Conservation (phyloP, 2,329 filamentous ascomycete genomes). For the Bipolaris gigantea region DNA sequence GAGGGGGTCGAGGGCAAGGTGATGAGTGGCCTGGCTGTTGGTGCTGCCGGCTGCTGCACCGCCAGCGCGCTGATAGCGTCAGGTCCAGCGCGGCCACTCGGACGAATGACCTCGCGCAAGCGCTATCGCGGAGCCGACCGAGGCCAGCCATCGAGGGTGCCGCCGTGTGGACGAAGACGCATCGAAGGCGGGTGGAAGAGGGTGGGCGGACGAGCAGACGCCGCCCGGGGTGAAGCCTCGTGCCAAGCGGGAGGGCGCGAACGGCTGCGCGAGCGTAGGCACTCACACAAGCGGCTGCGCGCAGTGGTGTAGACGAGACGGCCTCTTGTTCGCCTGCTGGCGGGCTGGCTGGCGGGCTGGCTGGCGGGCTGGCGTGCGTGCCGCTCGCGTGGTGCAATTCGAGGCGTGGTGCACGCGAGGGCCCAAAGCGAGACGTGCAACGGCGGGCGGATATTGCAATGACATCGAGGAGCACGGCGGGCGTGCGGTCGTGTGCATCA, state of each 20-base stretch:
- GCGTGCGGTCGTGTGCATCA: conserved; percentile 10
- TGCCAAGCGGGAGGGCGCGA: conserved; percentile 18
- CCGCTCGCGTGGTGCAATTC: conserved; percentile 25
- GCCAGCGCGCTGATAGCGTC: conserved; percentile 36
- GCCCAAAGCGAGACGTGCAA: conserved; percentile 15
- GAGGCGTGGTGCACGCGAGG: conserved; percentile 24
- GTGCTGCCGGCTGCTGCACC: conserved; percentile 26
- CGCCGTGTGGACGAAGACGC: conserved; percentile 32
- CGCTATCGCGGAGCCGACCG: conserved; percentile 42
- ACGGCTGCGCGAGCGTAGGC: background rate
- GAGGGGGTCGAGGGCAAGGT: conserved; percentile 7
- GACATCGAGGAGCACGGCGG: conserved; percentile 25
- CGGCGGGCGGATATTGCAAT: conserved; percentile 30
- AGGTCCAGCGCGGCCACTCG: conserved; percentile 24
- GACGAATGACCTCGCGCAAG: conserved; percentile 28
- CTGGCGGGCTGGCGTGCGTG: conserved; percentile 13
- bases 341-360: too few species aligned
- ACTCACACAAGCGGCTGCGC: too few species aligned
- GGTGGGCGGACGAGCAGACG: conserved; percentile 13
- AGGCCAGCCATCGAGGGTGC: conserved; percentile 27
- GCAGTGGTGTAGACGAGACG: conserved; percentile 3
- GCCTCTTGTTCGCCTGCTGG: conserved; percentile 3
- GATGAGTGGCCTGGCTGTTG: conserved; percentile 28
- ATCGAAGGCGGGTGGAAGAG: conserved; percentile 43
- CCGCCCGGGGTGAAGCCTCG: conserved; percentile 28